phyloP scores from a whole-genome alignment of 345 rosid species.

The Salix arbutifolia region DNA sequence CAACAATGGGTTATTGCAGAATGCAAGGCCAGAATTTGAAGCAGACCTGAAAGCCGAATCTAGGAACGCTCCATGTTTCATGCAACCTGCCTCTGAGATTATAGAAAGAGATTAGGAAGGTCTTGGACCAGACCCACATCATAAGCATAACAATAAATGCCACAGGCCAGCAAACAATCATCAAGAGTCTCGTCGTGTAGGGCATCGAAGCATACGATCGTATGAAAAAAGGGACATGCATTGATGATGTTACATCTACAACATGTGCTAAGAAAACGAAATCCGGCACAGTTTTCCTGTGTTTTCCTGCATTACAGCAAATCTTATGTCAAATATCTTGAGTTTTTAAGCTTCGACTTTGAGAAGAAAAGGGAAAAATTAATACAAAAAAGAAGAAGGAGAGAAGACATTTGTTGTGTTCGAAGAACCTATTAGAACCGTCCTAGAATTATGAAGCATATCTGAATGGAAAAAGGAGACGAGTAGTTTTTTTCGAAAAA shows the following conservation, averaged over 20 bases:
- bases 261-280: conserved; percentile 94
- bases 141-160: conserved; percentile 41
- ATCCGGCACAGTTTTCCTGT: conserved; percentile 56
- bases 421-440: background rate
- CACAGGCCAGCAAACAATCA: conserved; percentile 47
- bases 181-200: conserved; percentile 34
- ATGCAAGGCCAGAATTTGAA: background rate
- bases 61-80: conserved; percentile 82
- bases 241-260: conserved; percentile 57
- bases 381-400: background rate
- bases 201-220: conserved; percentile 63
- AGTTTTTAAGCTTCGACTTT: background rate
- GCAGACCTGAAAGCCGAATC: conserved; percentile 80
- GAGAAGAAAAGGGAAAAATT: background rate
- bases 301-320: conserved; percentile 29
- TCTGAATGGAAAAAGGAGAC: background rate
- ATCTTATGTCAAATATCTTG: background rate
- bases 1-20: background rate
- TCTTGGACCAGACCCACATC: conserved; percentile 80
- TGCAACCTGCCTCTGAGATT: conserved; percentile 58
- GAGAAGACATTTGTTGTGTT: background rate
- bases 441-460: background rate
- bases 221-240: conserved; percentile 66
- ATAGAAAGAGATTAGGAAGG: conserved; percentile 56
- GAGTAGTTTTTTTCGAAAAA: background rate